phyloP scores from a whole-genome alignment of 2,329 filamentous ascomycete species.

The Trichoderma brevicompactum region DNA sequence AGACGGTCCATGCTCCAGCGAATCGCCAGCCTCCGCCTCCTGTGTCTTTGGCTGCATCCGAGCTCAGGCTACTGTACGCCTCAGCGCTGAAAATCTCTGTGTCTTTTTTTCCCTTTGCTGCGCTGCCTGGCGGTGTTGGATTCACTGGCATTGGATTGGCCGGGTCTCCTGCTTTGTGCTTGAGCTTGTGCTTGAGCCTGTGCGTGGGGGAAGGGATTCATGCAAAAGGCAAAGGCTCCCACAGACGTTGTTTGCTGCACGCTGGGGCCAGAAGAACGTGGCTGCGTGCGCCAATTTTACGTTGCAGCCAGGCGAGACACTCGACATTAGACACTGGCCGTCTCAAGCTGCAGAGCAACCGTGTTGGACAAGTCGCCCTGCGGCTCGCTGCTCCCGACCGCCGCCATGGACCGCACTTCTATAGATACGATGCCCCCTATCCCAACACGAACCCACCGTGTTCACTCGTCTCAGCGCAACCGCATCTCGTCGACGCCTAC shows the following conservation, averaged over 20 bases:
- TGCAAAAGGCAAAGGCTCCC: background rate
- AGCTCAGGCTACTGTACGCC: slow-evolving; percentile 15
- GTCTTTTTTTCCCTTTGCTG: background rate
- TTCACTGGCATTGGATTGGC: slow-evolving; percentile 1
- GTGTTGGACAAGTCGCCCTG: slow-evolving; percentile 19
- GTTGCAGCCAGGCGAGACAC: slow-evolving; percentile 19
- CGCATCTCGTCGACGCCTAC: slow-evolving; percentile 24
- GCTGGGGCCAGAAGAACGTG: slow-evolving; percentile 11
- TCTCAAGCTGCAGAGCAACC: slow-evolving; percentile 13
- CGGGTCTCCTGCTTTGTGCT: background rate
- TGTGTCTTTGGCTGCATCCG: slow-evolving; percentile 9
- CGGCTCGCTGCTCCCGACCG: slow-evolving; percentile 29
- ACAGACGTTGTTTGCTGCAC: slow-evolving; percentile 21
- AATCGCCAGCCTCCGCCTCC: slow-evolving; percentile 10
- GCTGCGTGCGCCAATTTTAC: slow-evolving; percentile 26
- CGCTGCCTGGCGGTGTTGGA: background rate
- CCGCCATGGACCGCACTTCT: slow-evolving; percentile 39
- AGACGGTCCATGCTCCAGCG: slow-evolving; percentile 16
- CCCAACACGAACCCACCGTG: slow-evolving; percentile 36
- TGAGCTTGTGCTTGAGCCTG: background rate
- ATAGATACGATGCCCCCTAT: slow-evolving; percentile 40
- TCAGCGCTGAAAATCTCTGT: background rate
- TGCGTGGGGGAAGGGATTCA: slow-evolving; percentile 17
- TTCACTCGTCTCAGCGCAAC: slow-evolving; percentile 30
- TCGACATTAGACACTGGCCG: slow-evolving; percentile 21